phyloP scores from a whole-genome alignment of 2,329 filamentous ascomycete genomes.

The Alternaria atra region DNA sequence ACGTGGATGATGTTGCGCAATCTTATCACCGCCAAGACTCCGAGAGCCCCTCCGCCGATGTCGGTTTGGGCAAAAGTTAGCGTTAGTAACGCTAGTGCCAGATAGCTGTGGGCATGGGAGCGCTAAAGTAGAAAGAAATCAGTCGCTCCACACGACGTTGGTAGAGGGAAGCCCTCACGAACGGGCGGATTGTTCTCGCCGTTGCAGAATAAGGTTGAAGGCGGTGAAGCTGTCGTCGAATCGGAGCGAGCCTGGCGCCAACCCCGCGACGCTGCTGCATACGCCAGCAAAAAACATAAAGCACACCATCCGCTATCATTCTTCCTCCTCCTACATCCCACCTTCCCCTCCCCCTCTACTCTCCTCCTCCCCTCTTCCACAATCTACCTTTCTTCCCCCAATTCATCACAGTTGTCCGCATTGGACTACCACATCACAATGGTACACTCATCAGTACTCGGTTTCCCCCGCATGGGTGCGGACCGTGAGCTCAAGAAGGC shows the following conservation, averaged over 20 bases:
- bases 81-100: neutral
- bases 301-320: slow-evolving; percentile 45
- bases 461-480: slow-evolving; percentile 98
- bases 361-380: slow-evolving; percentile 3
- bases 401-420: slow-evolving; percentile 18
- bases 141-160: neutral
- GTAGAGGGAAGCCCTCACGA: neutral
- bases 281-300: slow-evolving; percentile 43
- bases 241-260: slow-evolving; percentile 5
- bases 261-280: slow-evolving; percentile 18
- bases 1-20: neutral
- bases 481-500: slow-evolving; percentile 99
- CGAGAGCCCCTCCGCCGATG: neutral
- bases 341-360: slow-evolving; percentile 8
- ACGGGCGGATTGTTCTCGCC: slow-evolving; percentile 4
- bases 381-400: slow-evolving; percentile 16
- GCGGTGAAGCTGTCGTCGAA: slow-evolving; percentile 13
- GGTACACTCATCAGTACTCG: slow-evolving; percentile 77
- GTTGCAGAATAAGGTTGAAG: slow-evolving; percentile 5
- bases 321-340: slow-evolving; percentile 4
- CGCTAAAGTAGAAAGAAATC: neutral
- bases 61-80: neutral
- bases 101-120: neutral
- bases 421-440: slow-evolving; percentile 46
- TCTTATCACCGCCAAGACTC: neutral